These are phyloP conservation scores for Diaporthe sp. DNA, from an alignment of 2,329 filamentous ascomycete species.

Conservation along the genomic window DNA sequence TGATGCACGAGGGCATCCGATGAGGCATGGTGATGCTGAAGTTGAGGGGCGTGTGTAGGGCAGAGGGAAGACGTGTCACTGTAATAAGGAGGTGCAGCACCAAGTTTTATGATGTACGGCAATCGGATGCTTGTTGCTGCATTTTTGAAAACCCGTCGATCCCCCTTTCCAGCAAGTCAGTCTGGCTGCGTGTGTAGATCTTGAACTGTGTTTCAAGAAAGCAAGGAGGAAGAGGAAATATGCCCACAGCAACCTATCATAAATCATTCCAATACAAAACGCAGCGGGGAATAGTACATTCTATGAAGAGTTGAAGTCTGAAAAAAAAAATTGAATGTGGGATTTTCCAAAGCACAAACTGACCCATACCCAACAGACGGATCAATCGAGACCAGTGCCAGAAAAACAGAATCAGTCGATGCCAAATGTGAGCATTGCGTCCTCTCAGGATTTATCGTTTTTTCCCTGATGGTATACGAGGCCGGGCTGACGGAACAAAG, in stretches of 20 bases:
- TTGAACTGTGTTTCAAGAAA: not conserved
- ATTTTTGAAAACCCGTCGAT: not conserved
- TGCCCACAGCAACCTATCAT: slow-evolving; percentile 1
- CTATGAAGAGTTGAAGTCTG: not conserved
- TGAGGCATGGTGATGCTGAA: too few relatives aligned
- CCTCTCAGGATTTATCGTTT: not conserved
- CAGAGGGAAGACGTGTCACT: not conserved
- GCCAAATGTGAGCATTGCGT: not conserved
- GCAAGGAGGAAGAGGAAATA: not conserved
- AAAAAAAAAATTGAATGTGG: not conserved
- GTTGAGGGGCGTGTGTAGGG: not conserved
- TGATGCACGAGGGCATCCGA: too few relatives aligned
- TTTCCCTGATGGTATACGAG: too few relatives aligned
- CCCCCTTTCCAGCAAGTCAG: slow-evolving; percentile 6
- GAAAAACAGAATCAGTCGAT: not conserved
- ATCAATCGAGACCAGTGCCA: not conserved
- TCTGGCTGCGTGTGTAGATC: not conserved
- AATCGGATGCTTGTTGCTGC: not conserved
- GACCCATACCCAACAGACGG: not conserved
- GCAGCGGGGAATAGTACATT: slow-evolving; percentile 25
- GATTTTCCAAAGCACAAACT: not conserved
- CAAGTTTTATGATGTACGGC: not conserved
- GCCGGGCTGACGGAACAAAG: not conserved
- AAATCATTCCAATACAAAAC: not conserved
- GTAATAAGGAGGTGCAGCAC: not conserved